Percentiles rank a stretch among this genome's conserved stretches.
These are phyloP conservation scores for Panicum virgatum DNA, from an alignment of 202 grass and related monocot species.

Conservation along the genomic window DNA sequence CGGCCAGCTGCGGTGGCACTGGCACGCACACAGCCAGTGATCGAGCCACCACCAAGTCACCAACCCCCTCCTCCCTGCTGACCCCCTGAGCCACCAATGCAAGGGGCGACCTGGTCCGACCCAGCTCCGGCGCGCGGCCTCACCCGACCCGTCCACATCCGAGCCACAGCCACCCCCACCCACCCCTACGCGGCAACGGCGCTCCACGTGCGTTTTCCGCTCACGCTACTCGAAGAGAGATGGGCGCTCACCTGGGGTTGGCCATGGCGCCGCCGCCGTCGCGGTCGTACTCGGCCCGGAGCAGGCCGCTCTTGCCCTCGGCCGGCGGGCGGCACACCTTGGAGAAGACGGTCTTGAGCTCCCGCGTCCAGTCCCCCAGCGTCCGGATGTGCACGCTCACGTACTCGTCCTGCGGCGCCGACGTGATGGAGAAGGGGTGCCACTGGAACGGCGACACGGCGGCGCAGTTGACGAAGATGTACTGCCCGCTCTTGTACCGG, in stretches of 20 bases:
- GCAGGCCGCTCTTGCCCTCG: conserved; percentile 85
- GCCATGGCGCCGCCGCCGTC: conserved; percentile 45
- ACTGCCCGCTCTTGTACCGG: conserved; percentile 83
- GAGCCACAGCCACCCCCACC: background rate
- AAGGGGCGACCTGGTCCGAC: conserved; percentile 15
- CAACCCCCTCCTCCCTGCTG: no score
- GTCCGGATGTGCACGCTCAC: conserved; percentile 95
- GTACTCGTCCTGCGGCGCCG: conserved; percentile 82
- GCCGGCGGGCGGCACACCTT: conserved; percentile 74
- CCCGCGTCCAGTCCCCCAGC: conserved; percentile 87
- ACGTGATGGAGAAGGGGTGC: conserved; percentile 98
- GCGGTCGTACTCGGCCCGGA: conserved; percentile 81
- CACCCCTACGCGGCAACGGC: no score
- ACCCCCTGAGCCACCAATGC: no score
- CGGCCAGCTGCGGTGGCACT: no score
- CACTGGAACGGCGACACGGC: conserved; percentile 96
- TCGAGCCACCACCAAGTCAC: no score
- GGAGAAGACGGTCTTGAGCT: conserved; percentile 93
- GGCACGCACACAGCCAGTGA: no score
- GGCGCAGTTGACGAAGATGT: conserved; percentile 97
- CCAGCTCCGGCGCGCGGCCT: background rate
- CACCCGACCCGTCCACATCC: background rate
- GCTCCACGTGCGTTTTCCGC: background rate
- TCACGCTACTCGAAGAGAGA: background rate
- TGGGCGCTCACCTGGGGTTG: conserved; percentile 50